phyloP scores from a whole-genome alignment of 2,329 filamentous ascomycete species.

The Parastagonospora avenae region DNA sequence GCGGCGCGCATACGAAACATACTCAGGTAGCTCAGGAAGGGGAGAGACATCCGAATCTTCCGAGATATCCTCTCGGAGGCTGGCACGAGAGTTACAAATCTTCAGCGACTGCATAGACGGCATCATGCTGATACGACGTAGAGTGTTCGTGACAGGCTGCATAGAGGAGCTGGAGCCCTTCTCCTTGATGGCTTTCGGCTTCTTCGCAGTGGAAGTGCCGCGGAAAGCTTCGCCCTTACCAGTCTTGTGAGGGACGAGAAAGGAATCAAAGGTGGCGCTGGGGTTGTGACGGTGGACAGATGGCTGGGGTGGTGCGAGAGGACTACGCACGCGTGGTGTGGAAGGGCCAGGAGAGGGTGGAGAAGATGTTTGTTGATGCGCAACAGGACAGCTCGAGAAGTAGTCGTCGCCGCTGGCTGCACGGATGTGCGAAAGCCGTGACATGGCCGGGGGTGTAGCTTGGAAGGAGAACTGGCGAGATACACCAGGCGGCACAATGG shows the following conservation, averaged over 20 bases:
- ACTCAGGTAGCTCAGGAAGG: background rate
- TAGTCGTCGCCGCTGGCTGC: slow-evolving; percentile 13
- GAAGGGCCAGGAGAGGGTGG: slow-evolving; percentile 1
- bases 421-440: background rate
- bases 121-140: background rate
- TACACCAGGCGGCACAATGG: background rate
- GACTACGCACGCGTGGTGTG: slow-evolving; percentile 17
- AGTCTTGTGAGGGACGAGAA: slow-evolving; percentile 30
- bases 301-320: slow-evolving; percentile 8
- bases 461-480: background rate
- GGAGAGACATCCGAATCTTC: background rate
- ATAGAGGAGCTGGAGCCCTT: background rate
- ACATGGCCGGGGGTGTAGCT: background rate
- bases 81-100: background rate
- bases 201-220: slow-evolving; percentile 14
- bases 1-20: too few relatives aligned
- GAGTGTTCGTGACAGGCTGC: background rate
- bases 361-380: background rate
- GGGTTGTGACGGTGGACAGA: slow-evolving; percentile 10
- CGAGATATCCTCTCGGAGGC: background rate
- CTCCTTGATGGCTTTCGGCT: background rate
- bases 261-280: slow-evolving; percentile 30
- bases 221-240: slow-evolving; percentile 32
- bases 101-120: background rate
- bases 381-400: slow-evolving; percentile 3